Evolutionary conservation across 371 early-diverging fungal species (phyloP).

Genomic region (Dichotomocladium elegans): DNA sequence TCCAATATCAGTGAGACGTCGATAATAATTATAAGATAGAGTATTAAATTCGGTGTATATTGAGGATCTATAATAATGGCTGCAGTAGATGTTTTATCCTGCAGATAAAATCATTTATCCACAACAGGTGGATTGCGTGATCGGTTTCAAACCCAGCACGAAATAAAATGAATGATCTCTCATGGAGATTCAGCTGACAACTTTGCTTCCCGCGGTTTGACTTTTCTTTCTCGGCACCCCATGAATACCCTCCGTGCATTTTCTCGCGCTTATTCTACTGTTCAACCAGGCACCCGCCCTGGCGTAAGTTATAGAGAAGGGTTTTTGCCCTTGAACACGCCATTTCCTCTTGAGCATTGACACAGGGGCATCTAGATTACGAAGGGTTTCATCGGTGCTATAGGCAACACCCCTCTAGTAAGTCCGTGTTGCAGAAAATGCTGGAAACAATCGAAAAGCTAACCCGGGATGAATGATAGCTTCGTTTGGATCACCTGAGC

Average conservation of each 20-base stretch:
- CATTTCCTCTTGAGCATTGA: background rate
- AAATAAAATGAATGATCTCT: too few relatives aligned
- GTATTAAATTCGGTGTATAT: too few relatives aligned
- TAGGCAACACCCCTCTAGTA: slow-evolving; percentile 94
- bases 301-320: slow-evolving; percentile 18
- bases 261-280: slow-evolving; percentile 40
- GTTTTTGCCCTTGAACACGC: too few relatives aligned
- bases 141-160: too few relatives aligned
- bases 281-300: slow-evolving; percentile 30
- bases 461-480: slow-evolving; percentile 30
- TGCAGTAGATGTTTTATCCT: too few relatives aligned
- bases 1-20: too few relatives aligned
- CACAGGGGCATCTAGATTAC: slow-evolving; percentile 37
- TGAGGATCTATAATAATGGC: too few relatives aligned
- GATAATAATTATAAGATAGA: too few relatives aligned
- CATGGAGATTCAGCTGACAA: too few relatives aligned
- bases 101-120: too few relatives aligned
- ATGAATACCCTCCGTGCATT: slow-evolving; percentile 35
- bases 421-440: slow-evolving; percentile 16
- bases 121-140: too few relatives aligned
- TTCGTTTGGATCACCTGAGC: slow-evolving; percentile 72
- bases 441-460: too few relatives aligned
- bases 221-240: slow-evolving; percentile 1
- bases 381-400: slow-evolving; percentile 84
- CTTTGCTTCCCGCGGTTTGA: background rate